Percentiles rank a stretch among this genome's conserved stretches.
Evolutionary conservation across 495 filamentous ascomycete genomes (phyloP).

Genomic region (Cladorrhinum samala): DNA sequence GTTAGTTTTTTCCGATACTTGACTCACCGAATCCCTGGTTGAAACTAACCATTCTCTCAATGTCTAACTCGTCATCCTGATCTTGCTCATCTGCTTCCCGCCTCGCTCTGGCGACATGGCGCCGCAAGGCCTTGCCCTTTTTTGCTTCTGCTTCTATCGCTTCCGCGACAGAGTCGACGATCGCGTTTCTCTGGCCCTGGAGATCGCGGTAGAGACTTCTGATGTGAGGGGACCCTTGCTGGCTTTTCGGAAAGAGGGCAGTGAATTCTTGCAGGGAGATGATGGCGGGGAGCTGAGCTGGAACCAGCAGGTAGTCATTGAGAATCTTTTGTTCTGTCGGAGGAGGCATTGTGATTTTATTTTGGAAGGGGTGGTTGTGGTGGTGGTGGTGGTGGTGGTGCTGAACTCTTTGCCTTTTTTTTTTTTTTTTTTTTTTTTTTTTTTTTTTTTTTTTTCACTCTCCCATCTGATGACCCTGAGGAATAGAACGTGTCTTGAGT

Average conservation of each 20-base stretch:
- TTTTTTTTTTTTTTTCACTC: too few relatives aligned
- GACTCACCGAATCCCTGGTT: not conserved
- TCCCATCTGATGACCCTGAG: too few relatives aligned
- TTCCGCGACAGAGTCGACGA: constrained; percentile 59
- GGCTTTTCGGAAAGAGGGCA: constrained; percentile 64
- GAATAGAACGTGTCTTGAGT: not conserved
- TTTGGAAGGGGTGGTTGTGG: not conserved
- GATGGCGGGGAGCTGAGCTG: constrained; percentile 64
- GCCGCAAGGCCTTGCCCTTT: constrained; percentile 56
- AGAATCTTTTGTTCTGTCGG: constrained; percentile 68
- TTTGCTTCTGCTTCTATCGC: constrained; percentile 64
- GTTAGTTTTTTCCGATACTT: not conserved
- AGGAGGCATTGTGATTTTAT: not conserved
- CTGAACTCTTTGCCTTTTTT: too few relatives aligned
- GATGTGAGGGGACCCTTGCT: constrained; percentile 66
- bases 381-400: not conserved
- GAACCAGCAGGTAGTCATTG: constrained; percentile 68
- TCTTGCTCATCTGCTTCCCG: constrained; percentile 50
- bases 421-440: too few relatives aligned
- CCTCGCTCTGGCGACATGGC: constrained; percentile 51
- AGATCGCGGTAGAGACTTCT: constrained; percentile 72
- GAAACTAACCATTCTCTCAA: constrained; percentile 58
- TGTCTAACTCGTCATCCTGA: constrained; percentile 58
- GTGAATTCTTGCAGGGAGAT: constrained; percentile 70
- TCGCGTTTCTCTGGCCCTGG: constrained; percentile 60